Base-by-base conservation (phyloP, 257 asterid genomes). In the Solanum pimpinellifolium region DNA sequence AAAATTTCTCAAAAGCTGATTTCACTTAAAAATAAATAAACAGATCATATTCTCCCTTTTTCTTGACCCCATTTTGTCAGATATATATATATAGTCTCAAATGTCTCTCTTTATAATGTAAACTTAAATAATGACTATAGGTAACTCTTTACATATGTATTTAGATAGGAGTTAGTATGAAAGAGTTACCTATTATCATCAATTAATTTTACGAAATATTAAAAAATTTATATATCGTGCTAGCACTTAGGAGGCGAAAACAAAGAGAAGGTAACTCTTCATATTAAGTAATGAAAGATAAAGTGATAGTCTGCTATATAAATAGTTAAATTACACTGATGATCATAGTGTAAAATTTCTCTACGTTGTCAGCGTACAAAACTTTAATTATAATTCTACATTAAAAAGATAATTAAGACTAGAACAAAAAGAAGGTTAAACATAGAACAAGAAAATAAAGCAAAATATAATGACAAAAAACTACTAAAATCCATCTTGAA, bases 401-500 rank as follows among this genome's bases (percentile, higher is more conserved):
- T 74, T 37, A 73, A 35, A 46, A 78, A 47, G 44, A 75, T 74
- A 82, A 84, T 83, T 44, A 84, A 72, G 87, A 90, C 93, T 88
- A 85, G 49, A 90, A 92, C 92, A 23, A 89, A 81, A 86, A 21
- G 9, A 4, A 44, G 29, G 21, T 10, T 10, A 29, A 80, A 47
- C 68, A 47, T 29, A 80, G 44, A 41, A 80, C 11, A 80, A 60
- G 44, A 80, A 66, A 20, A 65, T 49, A 46, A 35, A 62, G 56
- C 18, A 60, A 83, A 46, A 11, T 16, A 37, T 44, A 35, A 83
- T 9, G 23, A 27, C 16, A 39, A 13, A 39, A 52, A 18, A n/a
- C 87, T 74, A 44, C 72, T 70, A 90, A 90, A 94, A 92, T 85
- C 96, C 91, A 82, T 91, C 84, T 90, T 91, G 93, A 93, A 88